These are phyloP conservation scores for Globisporangium alternatum DNA, from an alignment of 352 stramenopile species.

Conservation along the genomic window DNA sequence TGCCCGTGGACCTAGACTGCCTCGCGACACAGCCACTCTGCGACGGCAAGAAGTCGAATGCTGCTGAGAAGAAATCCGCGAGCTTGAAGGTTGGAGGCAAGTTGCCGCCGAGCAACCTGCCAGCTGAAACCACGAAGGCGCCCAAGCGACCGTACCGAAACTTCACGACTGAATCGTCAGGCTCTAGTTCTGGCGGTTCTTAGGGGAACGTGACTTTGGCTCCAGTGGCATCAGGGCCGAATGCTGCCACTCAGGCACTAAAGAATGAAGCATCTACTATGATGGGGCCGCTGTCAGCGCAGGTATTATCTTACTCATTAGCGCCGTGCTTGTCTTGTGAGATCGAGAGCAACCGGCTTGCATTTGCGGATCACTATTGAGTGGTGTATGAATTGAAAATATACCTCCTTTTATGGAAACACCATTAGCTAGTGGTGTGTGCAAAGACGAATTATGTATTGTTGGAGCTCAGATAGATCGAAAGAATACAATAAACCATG, in stretches of 20 bases:
- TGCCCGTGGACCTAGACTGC: constrained; percentile 40
- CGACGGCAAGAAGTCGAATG: constrained; percentile 49
- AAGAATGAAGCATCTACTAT: not conserved
- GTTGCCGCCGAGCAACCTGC: not conserved
- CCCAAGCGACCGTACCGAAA: not conserved
- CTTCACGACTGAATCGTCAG: not conserved
- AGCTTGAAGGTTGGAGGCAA: not conserved
- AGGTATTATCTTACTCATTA: not conserved
- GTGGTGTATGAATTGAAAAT: not conserved
- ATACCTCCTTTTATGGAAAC: no score
- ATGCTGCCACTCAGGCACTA: not conserved
- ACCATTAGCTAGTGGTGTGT: no score
- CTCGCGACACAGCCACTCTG: constrained; percentile 48
- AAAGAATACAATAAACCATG: not conserved
- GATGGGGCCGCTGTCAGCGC: not conserved
- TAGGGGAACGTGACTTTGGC: not conserved
- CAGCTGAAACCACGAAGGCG: not conserved
- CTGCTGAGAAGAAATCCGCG: not conserved
- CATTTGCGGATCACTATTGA: not conserved
- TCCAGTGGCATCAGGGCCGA: not conserved
- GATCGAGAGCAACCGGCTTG: not conserved
- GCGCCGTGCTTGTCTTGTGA: not conserved
- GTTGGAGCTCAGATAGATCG: not conserved
- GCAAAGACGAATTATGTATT: not conserved
- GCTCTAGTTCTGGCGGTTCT: not conserved